A percentile compares a stretch with the other conserved stretches of the same genome.
Conservation (phyloP, 208 protist genomes). For the Crithidia acanthocephali region DNA sequence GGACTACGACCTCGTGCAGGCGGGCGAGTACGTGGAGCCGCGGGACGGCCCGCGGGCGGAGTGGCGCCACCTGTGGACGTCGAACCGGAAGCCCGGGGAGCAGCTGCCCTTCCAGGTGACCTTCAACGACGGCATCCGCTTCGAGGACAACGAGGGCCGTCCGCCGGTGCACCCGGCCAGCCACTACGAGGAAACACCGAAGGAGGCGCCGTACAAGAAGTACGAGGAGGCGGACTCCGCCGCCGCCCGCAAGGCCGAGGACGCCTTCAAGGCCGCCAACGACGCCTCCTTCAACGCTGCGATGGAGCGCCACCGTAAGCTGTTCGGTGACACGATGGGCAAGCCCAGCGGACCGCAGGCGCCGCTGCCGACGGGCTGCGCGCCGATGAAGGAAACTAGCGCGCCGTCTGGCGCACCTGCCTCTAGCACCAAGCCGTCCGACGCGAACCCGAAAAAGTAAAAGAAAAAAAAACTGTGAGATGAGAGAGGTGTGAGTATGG, state of each 20-base stretch:
- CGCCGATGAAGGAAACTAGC: constrained; percentile 28
- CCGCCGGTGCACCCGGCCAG: constrained; percentile 81
- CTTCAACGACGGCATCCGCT: constrained; percentile 89
- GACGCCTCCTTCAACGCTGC: constrained; percentile 70
- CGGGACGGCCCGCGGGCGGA: constrained; percentile 87
- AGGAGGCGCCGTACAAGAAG: constrained; percentile 77
- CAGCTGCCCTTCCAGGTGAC: constrained; percentile 80
- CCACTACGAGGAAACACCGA: constrained; percentile 87
- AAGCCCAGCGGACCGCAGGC: constrained; percentile 43
- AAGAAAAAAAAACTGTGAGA: constrained; percentile 3
- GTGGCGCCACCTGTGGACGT: constrained; percentile 91
- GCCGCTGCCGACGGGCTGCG: constrained; percentile 62
- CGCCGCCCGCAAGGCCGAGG: constrained; percentile 38
- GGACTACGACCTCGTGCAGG: constrained; percentile 88
- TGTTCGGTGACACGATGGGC: constrained; percentile 61
- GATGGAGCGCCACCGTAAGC: constrained; percentile 65
- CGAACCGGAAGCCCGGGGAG: constrained; percentile 65
- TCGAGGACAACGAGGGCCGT: constrained; percentile 86
- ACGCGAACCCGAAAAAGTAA: constrained; percentile 13
- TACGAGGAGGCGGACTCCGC: constrained; percentile 69
- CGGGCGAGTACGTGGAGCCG: constrained; percentile 89
- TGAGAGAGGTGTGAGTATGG: neutral
- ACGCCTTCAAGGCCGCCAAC: constrained; percentile 36
- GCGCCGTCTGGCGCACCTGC: neutral
- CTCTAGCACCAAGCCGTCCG: neutral